Evolutionary conservation across 345 rosid genomes (phyloP).

Genomic region (Boechera divaricarpa): DNA sequence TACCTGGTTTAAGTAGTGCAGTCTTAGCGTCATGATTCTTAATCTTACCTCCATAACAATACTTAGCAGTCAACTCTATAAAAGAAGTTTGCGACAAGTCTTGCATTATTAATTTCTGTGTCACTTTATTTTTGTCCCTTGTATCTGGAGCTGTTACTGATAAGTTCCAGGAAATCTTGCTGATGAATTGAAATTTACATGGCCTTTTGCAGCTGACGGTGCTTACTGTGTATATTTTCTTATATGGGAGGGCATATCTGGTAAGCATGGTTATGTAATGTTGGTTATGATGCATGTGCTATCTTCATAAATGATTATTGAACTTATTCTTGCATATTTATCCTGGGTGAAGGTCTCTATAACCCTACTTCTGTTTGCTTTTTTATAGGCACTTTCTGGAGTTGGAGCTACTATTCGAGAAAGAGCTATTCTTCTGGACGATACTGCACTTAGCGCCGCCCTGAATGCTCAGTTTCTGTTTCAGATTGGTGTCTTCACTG

Average conservation of each 20-base stretch:
- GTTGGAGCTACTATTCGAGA: constrained; percentile 70
- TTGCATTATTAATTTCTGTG: not conserved
- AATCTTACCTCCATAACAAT: constrained; percentile 6
- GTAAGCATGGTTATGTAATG: constrained; percentile 53
- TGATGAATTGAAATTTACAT: constrained; percentile 38
- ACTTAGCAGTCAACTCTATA: constrained; percentile 16
- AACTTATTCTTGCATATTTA: constrained; percentile 16
- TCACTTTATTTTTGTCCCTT: constrained; percentile 17
- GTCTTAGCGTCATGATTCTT: not conserved
- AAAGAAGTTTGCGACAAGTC: constrained; percentile 5
- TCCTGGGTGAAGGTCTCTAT: constrained; percentile 19
- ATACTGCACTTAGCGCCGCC: constrained; percentile 81
- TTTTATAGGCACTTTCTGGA: constrained; percentile 88
- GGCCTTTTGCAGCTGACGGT: constrained; percentile 80
- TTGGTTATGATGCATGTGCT: constrained; percentile 26
- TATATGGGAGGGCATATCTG: constrained; percentile 91
- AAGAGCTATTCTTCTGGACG: constrained; percentile 62
- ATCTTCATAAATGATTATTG: constrained; percentile 23
- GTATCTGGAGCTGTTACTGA: constrained; percentile 28
- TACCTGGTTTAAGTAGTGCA: constrained; percentile 5
- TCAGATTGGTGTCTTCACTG: constrained; percentile 94
- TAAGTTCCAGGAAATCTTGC: constrained; percentile 15
- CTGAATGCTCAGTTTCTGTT: constrained; percentile 92
- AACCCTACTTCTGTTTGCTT: constrained; percentile 30
- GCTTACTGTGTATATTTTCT: constrained; percentile 82